Base-by-base conservation (phyloP, 345 rosid species). In the Brassica juncea region DNA sequence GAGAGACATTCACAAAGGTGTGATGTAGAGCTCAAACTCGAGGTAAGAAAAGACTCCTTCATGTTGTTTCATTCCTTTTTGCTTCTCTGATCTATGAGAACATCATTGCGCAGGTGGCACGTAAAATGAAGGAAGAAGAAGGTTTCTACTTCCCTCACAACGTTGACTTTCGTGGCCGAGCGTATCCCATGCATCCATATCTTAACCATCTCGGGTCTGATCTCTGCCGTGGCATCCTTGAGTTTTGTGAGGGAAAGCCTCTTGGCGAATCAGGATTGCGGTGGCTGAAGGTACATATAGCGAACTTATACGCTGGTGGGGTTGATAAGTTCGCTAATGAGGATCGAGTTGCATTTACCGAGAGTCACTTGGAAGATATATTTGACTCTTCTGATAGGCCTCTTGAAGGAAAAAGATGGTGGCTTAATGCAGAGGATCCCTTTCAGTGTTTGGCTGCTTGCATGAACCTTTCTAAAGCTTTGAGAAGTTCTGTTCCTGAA, bases 141-240 rank as follows among this genome's bases (percentile, higher is more conserved):
- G 59, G 59, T 54, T 54, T 54, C 59, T 54, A 54, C 59, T 54
- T 54, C 59, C 59, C 59, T 54, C 59, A 54, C 59, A 54, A 54
- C 59, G 10, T 16, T 54, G 59, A 54, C 59, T 54, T 54, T 15
- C 59, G 59, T 54, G 59, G 59, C 59, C 23, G 59, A 54, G 59
- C 59, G 59, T 54, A 54, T 54, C 59, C 59, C 59, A 54, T 54
- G 59, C 59, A 54, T 6, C 59, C 59, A 16, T 54, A 54, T 54
- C 59, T 54, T 54, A n/a, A 54, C 19, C 59, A 54, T 54, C 59
- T 54, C 1, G 59, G 23, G 25, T 54, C 59, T 54, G 59, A 54
- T 54, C 59, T 54, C 10, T 54, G 59, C 59, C 59, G 59, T 15
- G 59, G 59, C 9, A 54, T 54, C 25, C 59, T 54, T 16, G 59